A percentile compares a stretch with the other conserved stretches of the same genome.
phyloP scores from a whole-genome alignment of 140 eudicot species.

The Anethum foeniculum region DNA sequence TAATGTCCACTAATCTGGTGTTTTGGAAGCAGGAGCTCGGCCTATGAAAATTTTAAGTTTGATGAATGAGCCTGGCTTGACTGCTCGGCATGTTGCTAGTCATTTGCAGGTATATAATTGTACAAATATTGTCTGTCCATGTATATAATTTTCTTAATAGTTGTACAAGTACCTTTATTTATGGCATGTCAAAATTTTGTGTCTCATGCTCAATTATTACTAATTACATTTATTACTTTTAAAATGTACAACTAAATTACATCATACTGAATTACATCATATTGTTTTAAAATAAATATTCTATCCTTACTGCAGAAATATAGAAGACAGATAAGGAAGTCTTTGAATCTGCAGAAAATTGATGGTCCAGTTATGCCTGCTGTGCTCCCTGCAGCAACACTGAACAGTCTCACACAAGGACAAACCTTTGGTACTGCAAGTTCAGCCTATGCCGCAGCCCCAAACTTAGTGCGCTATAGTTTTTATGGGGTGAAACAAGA shows the following conservation, averaged over 20 bases:
- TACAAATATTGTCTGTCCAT: too few relatives aligned
- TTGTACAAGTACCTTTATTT: neutral
- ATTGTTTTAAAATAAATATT: too few relatives aligned
- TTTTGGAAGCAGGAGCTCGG: conserved; percentile 14
- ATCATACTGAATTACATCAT: too few relatives aligned
- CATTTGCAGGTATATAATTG: neutral
- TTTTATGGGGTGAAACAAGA: too few relatives aligned
- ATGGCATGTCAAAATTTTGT: too few relatives aligned
- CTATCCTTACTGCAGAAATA: neutral
- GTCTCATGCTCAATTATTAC: neutral
- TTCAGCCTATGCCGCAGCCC: neutral
- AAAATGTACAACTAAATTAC: too few relatives aligned
- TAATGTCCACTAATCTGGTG: neutral
- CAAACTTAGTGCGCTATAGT: too few relatives aligned
- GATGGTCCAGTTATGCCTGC: neutral
- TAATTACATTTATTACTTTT: neutral
- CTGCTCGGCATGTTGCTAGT: conserved; percentile 16
- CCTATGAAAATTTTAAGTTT: conserved; percentile 12
- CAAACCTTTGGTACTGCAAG: neutral
- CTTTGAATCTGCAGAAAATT: too few relatives aligned
- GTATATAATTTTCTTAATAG: neutral
- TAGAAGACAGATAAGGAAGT: neutral
- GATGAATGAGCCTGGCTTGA: conserved; percentile 28
- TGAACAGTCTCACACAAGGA: neutral
- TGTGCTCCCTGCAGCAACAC: neutral